Base-by-base conservation (phyloP, 2,329 filamentous ascomycete genomes). In the Cryoendolithus antarcticus region DNA sequence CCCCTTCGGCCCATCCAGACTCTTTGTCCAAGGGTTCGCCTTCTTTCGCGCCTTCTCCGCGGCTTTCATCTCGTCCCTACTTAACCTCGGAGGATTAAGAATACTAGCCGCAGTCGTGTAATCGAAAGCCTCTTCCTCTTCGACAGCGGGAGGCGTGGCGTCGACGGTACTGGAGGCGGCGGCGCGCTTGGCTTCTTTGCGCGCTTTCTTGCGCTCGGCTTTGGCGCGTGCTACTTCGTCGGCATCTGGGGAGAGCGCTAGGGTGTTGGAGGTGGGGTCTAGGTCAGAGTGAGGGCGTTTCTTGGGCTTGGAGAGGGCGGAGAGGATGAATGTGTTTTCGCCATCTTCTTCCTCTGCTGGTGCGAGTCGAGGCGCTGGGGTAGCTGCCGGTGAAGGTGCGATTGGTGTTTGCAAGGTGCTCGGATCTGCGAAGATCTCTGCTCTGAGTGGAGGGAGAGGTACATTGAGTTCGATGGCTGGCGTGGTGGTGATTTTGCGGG, bases 1-100 rank as follows among this genome's bases (percentile, higher is more conserved):
- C 1, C 82, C 83, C 58, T 82, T 86, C n/a, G 82, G 74, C 8
- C 75, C 78, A 54, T 88, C 75, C 39, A 77, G 67, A 15, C 45
- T 46, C 62, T 85, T 86, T 10, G 72, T 69, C 51, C 89, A 93
- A 0, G 85, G 84, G 56, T 91, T 80, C 58, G 91, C 86, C 51
- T 72, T 72, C 53, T 71, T 69, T 46, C 62, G 65, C 49, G 65
- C 66, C 45, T 63, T 64, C 55, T 64, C 56, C 44, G 60, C 62
- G 38, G 62, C 64, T 38, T 60, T 59, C 33, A 59, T 63, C 43
- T 65, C 65, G 35, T 56, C 49, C 10, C 54, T 62, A 27, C 63
- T 62, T 44, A 69, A 59, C 28, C 46, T 43, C 4, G 53, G 65
- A 2, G 75, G 70, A 51, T 86, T 72, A 38, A 93, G 66, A 7